Base-by-base conservation (phyloP, 495 filamentous ascomycete genomes). In the Lindgomyces ingoldianus region DNA sequence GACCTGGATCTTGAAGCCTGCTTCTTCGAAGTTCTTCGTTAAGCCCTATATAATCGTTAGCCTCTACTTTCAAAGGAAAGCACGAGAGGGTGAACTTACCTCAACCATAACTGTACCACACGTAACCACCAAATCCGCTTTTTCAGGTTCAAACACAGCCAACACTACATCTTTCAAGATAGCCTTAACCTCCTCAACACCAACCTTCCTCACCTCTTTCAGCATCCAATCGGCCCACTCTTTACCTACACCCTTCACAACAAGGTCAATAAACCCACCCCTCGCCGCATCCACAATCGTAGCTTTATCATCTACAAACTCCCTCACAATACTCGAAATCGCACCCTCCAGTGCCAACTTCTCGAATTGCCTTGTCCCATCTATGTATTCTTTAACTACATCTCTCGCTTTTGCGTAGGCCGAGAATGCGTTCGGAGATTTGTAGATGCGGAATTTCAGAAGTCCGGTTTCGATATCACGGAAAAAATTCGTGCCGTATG, bases 381-480 rank as follows among this genome's bases (percentile, higher is more conserved):
- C 79, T n/a, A 85, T 80, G 66, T 85, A 84, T 36, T 85, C 84
- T 57, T 87, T 84, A 36, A 98, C 83, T 27, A 92, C 89, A 49
- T 85, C 79, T 65, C 87, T 88, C 64, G 86, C 86, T 1, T 88
- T 87, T 54, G 81, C 78, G 72, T 93, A 96, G 0, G 95, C 94
- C 71, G 90, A 92, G 78, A 87, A 90, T 3, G 90, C 87, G 60
- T 96, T 89, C 0, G 94, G 93, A 6, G 92, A 93, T 22, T 93
- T 86, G 78, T 93, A 96, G 46, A 98, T 88, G 54, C 83, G 81
- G 74, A 92, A 93, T 61, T 86, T 84, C 50, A 96, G 75, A 55
- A 89, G 86, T 26, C 95, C 93, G 9, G 83, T 85, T 60, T 94
- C 89, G 42, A 90, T 77, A 65, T 90, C 86, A 60, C 86, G 85